A percentile compares a stretch with the other conserved stretches of the same genome.
These are phyloP conservation scores for Oenanthe sinensis DNA, from an alignment of 129 eudicot species.

Conservation along the genomic window DNA sequence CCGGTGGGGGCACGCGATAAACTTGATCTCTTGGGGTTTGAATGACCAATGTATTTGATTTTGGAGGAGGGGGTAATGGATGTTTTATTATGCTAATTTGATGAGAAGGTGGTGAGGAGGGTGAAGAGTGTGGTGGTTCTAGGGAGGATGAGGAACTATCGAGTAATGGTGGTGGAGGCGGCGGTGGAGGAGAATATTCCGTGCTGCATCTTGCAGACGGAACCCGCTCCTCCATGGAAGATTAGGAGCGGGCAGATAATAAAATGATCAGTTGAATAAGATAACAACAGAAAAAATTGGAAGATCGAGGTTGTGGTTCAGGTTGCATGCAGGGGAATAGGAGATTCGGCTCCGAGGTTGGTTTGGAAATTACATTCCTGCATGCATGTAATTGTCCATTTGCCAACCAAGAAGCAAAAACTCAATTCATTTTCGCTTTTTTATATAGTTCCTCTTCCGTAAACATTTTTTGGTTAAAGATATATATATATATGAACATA, in stretches of 20 bases:
- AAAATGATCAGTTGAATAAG: neutral
- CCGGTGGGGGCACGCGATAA: conserved; percentile 39
- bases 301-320: neutral
- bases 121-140: neutral
- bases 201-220: conserved; percentile 10
- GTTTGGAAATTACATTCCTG: conserved; percentile 2
- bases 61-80: conserved; percentile 7
- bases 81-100: neutral
- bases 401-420: neutral
- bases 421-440: neutral
- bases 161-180: neutral
- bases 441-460: neutral
- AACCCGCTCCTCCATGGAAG: conserved; percentile 33
- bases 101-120: neutral
- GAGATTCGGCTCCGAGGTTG: neutral
- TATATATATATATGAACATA: no score
- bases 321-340: conserved; percentile 19
- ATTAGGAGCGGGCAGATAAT: conserved; percentile 20
- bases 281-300: neutral
- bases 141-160: neutral
- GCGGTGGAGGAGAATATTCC: neutral
- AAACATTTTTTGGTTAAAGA: neutral
- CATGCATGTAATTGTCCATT: neutral
- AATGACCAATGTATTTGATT: conserved; percentile 22
- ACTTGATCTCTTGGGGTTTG: conserved; percentile 28